Evolutionary conservation across 192 early-diverging fungal genomes (phyloP).

Genomic region (Piromyces sp.): DNA sequence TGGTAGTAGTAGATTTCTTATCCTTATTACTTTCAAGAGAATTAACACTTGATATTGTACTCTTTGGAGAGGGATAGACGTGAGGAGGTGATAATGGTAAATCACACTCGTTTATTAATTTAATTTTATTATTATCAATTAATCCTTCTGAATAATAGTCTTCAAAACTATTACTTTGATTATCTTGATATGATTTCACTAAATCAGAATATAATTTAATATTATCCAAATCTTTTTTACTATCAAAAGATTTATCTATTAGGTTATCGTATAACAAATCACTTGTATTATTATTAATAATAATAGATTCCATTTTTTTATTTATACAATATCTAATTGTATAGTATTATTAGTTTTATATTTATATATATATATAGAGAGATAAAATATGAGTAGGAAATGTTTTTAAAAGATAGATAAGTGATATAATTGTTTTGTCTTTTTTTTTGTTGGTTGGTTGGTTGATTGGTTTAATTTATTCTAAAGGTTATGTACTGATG

Average conservation of each 20-base stretch:
- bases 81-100: neutral
- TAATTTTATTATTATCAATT: neutral
- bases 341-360: no score
- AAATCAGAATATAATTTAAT: neutral
- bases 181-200: neutral
- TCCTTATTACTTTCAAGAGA: neutral
- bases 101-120: neutral
- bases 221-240: neutral
- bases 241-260: neutral
- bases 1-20: no score
- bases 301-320: neutral
- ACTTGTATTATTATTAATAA: neutral
- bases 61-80: neutral
- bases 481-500: no score
- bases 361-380: no score
- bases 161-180: neutral
- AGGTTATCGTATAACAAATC: neutral
- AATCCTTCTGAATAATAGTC: neutral
- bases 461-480: no score
- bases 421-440: no score
- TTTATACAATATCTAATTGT: neutral
- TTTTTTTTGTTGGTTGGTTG: no score
- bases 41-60: neutral
- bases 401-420: no score
- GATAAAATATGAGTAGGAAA: no score